Conservation (phyloP, 148 eudicot genomes). For the Rhododendron williamsianum region DNA sequence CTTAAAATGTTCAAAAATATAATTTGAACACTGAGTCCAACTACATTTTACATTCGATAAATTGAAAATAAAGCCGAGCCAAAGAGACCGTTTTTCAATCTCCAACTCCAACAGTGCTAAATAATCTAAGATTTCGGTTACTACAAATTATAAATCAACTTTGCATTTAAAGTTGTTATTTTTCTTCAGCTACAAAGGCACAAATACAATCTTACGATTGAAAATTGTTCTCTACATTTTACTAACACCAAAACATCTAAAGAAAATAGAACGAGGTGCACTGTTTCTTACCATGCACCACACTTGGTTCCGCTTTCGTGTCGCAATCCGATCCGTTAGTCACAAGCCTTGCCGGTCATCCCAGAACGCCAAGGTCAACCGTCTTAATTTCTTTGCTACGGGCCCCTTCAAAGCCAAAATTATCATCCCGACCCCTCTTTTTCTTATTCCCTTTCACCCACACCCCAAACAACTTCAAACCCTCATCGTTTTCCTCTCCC, state of each 20-base stretch:
- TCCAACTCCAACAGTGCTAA: not conserved
- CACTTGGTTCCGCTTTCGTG: not conserved
- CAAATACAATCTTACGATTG: not conserved
- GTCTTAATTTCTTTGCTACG: conserved; percentile 38
- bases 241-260: not conserved
- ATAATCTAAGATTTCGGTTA: not conserved
- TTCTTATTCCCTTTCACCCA: conserved; percentile 33
- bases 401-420: conserved; percentile 26
- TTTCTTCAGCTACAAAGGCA: not conserved
- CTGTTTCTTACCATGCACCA: not conserved
- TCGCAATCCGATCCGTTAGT: conserved; percentile 13
- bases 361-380: conserved; percentile 23
- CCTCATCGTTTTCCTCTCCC: conserved; percentile 17
- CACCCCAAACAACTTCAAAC: conserved; percentile 45
- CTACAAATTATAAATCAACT: not conserved
- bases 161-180: not conserved
- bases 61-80: not conserved
- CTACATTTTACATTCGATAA: not conserved
- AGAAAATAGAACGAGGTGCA: not conserved
- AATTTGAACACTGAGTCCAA: not conserved
- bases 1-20: not conserved
- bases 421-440: conserved; percentile 43
- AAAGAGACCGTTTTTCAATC: not conserved
- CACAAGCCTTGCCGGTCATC: conserved; percentile 38
- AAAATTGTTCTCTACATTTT: not conserved